Evolutionary conservation across 1,284 basidiomycete species (phyloP).

Genomic region (Tremellales sp.): DNA sequence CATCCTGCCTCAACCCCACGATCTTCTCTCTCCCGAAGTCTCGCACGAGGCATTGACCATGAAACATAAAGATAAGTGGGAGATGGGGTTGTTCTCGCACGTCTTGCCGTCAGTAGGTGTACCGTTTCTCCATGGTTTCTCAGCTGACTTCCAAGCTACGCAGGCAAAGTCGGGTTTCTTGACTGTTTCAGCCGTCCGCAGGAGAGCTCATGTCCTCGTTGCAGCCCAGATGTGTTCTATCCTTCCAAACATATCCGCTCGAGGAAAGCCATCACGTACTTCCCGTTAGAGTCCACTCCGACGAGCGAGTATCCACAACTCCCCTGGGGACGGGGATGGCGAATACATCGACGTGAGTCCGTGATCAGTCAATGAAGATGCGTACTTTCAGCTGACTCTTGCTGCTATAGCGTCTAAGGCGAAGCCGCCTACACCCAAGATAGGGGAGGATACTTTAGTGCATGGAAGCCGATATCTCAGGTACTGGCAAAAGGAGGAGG

Average conservation of each 20-base stretch:
- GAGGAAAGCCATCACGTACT: constrained; percentile 3
- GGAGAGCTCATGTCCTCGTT: neutral
- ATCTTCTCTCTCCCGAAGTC: constrained; percentile 10
- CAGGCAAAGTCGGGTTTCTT: neutral
- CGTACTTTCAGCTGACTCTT: neutral
- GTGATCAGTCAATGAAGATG: neutral
- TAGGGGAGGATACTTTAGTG: constrained; percentile 14
- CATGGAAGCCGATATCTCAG: constrained; percentile 13
- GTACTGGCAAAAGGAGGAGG: constrained; percentile 26
- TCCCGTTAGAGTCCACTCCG: neutral
- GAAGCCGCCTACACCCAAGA: constrained; percentile 6
- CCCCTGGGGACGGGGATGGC: constrained; percentile 15
- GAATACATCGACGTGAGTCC: constrained; percentile 11
- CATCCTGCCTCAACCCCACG: constrained; percentile 16
- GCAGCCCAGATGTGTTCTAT: constrained; percentile 15
- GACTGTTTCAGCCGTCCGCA: neutral
- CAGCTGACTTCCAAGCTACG: neutral
- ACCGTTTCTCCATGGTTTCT: neutral
- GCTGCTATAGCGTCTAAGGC: neutral
- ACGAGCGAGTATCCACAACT: neutral
- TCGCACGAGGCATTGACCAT: constrained; percentile 6
- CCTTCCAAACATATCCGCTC: constrained; percentile 4
- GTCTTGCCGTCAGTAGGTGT: constrained; percentile 22
- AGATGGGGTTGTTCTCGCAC: constrained; percentile 22
- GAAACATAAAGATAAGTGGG: constrained; percentile 6